Conservation (phyloP, 2,329 filamentous ascomycete genomes). For the Zelopaecilomyces penicillatus region DNA sequence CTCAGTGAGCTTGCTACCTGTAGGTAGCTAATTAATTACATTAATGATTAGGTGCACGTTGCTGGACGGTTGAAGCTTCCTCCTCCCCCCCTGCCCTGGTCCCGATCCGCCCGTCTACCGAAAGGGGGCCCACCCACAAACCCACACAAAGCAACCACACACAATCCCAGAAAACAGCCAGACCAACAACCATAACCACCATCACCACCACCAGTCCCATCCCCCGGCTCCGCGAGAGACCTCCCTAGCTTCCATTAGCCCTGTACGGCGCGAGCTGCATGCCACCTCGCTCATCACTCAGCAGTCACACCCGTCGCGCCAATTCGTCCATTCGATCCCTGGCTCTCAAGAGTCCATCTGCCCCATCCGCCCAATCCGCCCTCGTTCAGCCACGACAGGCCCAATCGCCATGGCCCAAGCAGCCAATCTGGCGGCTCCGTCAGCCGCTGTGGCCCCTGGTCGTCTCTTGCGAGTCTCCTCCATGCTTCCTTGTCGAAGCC, state of each 20-base stretch:
- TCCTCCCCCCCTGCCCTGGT: too few species aligned
- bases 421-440: constrained; percentile 47
- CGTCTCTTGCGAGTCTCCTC: constrained; percentile 1
- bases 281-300: constrained; percentile 15
- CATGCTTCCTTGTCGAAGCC: constrained; percentile 1
- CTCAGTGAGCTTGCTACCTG: too few species aligned
- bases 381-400: constrained; percentile 4
- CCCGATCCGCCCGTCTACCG: constrained; percentile 2
- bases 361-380: constrained; percentile 13
- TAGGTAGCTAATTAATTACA: too few species aligned
- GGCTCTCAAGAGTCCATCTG: too few species aligned
- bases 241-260: not conserved
- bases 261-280: constrained; percentile 13
- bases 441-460: constrained; percentile 33
- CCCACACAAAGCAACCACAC: too few species aligned
- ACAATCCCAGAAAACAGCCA: too few species aligned
- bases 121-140: not conserved
- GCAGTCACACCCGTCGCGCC: constrained; percentile 11
- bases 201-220: too few species aligned
- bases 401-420: constrained; percentile 10
- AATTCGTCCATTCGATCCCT: constrained; percentile 10
- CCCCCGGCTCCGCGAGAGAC: not conserved
- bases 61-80: too few species aligned
- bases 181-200: too few species aligned
- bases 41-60: too few species aligned